These are phyloP conservation scores for Arxiozyma slooffiae DNA, from an alignment of 1,139 yeast genomes.

Conservation along the genomic window DNA sequence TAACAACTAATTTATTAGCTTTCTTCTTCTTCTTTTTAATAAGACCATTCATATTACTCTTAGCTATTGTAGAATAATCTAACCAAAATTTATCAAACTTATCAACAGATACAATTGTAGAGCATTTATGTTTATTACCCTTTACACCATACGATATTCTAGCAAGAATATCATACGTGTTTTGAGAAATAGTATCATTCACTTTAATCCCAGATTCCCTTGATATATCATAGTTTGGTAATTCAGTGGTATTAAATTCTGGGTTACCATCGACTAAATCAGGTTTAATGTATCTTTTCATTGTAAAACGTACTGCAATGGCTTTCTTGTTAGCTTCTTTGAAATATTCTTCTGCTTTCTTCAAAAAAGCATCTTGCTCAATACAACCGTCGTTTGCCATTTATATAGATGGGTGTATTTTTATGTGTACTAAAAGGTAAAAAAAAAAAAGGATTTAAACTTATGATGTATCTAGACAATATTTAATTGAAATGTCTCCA, in stretches of 20 bases:
- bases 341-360: constrained; percentile 19
- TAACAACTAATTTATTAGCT: neutral
- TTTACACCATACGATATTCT: constrained; percentile 51
- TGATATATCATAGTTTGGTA: constrained; percentile 26
- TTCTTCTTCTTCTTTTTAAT: constrained; percentile 58
- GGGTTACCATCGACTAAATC: constrained; percentile 24
- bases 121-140: constrained; percentile 42
- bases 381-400: constrained; percentile 11
- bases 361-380: constrained; percentile 18
- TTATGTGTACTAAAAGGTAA: neutral
- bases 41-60: constrained; percentile 51
- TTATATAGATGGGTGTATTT: neutral
- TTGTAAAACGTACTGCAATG: constrained; percentile 21
- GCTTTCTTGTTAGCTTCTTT: constrained; percentile 22
- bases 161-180: constrained; percentile 41
- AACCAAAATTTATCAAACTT: constrained; percentile 60
- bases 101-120: constrained; percentile 54
- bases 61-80: constrained; percentile 54
- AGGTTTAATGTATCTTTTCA: constrained; percentile 23
- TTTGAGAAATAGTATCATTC: constrained; percentile 9
- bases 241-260: constrained; percentile 20
- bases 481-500: too few species aligned
- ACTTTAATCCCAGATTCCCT: constrained; percentile 14
- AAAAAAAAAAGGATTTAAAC: neutral
- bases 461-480: neutral